Percentiles rank a stretch among this genome's conserved stretches.
These are phyloP conservation scores for Pythium phragmitis DNA, from an alignment of 352 stramenopile species.

Conservation along the genomic window DNA sequence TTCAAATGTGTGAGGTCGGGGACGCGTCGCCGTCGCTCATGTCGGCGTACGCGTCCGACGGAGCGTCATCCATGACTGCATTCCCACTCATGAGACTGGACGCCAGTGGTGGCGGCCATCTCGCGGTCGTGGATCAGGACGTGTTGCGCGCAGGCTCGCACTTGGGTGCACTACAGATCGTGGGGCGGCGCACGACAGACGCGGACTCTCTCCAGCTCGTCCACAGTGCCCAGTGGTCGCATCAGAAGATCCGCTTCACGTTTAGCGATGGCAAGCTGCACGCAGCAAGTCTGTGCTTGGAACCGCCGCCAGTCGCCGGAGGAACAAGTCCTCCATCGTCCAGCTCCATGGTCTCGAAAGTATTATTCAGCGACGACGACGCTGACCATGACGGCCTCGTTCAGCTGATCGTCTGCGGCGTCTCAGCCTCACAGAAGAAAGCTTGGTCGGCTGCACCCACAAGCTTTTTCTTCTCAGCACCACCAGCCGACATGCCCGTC, in stretches of 20 bases:
- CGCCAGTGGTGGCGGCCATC: slow-evolving; percentile 1
- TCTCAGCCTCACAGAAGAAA: slow-evolving; percentile 36
- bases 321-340: neutral
- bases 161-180: slow-evolving; percentile 9
- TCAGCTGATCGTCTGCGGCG: slow-evolving; percentile 21
- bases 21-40: slow-evolving; percentile 52
- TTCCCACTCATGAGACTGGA: slow-evolving; percentile 6
- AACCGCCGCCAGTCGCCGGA: neutral
- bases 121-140: slow-evolving; percentile 11
- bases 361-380: slow-evolving; percentile 26
- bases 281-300: neutral
- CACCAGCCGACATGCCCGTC: neutral
- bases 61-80: neutral
- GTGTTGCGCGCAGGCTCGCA: slow-evolving; percentile 7
- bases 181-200: neutral
- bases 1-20: slow-evolving; percentile 58
- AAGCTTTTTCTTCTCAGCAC: slow-evolving; percentile 23
- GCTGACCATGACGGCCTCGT: slow-evolving; percentile 13
- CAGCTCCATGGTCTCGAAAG: slow-evolving; percentile 7
- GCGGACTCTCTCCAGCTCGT: neutral
- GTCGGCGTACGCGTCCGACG: slow-evolving; percentile 11
- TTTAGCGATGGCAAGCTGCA: slow-evolving; percentile 18
- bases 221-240: slow-evolving; percentile 9
- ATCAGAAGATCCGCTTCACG: slow-evolving; percentile 16
- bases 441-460: slow-evolving; percentile 43